phyloP scores from a whole-genome alignment of 768 basidiomycete genomes.

The Trametes maxima region DNA sequence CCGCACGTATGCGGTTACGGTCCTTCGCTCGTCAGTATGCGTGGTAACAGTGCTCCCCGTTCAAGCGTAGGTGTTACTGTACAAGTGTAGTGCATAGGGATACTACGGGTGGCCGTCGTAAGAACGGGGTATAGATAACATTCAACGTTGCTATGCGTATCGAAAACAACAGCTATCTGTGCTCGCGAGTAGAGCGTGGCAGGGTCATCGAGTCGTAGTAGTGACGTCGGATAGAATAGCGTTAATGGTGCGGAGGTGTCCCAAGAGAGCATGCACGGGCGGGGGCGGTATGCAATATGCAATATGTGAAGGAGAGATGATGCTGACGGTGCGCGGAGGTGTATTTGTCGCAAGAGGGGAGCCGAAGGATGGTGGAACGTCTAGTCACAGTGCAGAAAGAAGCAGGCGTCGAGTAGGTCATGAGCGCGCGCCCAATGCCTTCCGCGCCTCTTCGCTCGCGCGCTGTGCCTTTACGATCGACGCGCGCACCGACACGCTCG shows the following conservation, averaged over 20 bases:
- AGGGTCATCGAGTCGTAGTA: not conserved
- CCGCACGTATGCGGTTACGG: too few relatives aligned
- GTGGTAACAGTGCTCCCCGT: too few relatives aligned
- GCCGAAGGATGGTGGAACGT: not conserved
- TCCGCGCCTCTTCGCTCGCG: slow-evolving; percentile 55
- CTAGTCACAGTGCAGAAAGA: not conserved
- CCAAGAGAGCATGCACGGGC: slow-evolving; percentile 14
- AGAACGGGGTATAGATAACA: slow-evolving; percentile 8
- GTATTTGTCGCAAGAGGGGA: not conserved
- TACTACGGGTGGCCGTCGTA: not conserved
- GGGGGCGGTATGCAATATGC: not conserved
- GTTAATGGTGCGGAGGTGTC: slow-evolving; percentile 4
- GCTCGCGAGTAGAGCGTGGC: not conserved
- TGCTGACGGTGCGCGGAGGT: not conserved
- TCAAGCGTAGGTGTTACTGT: slow-evolving; percentile 2
- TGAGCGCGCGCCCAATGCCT: slow-evolving; percentile 33
- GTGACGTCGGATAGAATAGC: slow-evolving; percentile 1
- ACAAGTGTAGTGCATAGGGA: slow-evolving; percentile 12
- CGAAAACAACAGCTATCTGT: slow-evolving; percentile 5
- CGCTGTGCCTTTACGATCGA: slow-evolving; percentile 49
- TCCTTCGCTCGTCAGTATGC: too few relatives aligned
- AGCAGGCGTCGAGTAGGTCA: not conserved
- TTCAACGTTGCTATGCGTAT: not conserved
- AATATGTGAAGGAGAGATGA: not conserved
- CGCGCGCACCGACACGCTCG: slow-evolving; percentile 36